A percentile compares a stretch with the other conserved stretches of the same genome.
These are phyloP conservation scores for Naganishia onofrii DNA, from an alignment of 768 basidiomycete species.

Conservation along the genomic window DNA sequence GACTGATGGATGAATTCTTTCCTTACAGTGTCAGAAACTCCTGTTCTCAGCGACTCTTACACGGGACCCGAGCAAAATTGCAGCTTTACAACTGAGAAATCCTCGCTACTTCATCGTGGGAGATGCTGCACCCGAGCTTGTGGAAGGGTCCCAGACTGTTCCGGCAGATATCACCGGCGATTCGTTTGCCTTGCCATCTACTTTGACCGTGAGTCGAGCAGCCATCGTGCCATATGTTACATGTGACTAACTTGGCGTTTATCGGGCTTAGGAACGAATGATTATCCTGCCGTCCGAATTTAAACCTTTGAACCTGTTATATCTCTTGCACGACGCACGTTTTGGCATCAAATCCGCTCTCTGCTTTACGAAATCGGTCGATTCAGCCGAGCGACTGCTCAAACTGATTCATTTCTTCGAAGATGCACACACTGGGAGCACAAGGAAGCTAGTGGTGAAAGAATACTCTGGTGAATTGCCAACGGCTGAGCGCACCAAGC, in stretches of 20 bases:
- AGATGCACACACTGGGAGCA: constrained; percentile 52
- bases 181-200: constrained; percentile 66
- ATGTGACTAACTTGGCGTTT: background rate
- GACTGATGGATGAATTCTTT: background rate
- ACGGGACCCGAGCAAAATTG: constrained; percentile 87
- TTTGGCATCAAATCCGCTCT: constrained; percentile 65
- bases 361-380: constrained; percentile 95
- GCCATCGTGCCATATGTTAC: too few species aligned
- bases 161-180: constrained; percentile 42
- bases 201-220: constrained; percentile 62
- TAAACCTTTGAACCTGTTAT: constrained; percentile 85
- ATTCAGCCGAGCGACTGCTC: constrained; percentile 79
- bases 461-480: constrained; percentile 87
- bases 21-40: constrained; percentile 74
- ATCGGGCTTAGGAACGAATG: constrained; percentile 70
- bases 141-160: constrained; percentile 37
- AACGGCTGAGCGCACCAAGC: constrained; percentile 66
- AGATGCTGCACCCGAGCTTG: constrained; percentile 50
- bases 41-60: constrained; percentile 95
- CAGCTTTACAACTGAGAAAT: constrained; percentile 69
- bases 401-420: constrained; percentile 79
- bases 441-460: constrained; percentile 55
- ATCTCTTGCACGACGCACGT: constrained; percentile 66
- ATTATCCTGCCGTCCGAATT: constrained; percentile 70
- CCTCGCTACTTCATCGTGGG: constrained; percentile 89